phyloP scores from a whole-genome alignment of 2,329 filamentous ascomycete genomes.

The Colletotrichum sp. region DNA sequence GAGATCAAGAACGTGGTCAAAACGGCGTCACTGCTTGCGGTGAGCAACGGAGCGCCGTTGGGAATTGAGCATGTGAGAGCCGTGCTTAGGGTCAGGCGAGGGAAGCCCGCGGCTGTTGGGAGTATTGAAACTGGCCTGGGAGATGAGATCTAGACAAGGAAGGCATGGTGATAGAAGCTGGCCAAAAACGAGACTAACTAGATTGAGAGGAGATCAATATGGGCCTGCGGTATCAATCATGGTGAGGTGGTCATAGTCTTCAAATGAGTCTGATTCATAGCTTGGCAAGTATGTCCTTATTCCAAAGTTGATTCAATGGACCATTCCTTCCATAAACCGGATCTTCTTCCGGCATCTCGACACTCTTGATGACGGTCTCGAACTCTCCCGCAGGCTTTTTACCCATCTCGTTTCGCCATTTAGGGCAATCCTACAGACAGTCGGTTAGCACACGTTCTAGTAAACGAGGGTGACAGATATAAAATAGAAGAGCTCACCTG shows the following conservation, averaged over 20 bases:
- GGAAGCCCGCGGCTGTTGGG: not conserved
- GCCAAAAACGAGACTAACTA: not conserved
- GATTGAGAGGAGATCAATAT: not conserved
- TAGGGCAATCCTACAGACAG: not conserved
- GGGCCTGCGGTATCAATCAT: rapidly evolving
- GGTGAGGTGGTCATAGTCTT: rapidly evolving
- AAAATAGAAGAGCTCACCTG: rapidly evolving
- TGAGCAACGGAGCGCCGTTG: not conserved
- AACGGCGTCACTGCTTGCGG: not conserved
- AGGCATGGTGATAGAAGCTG: not conserved
- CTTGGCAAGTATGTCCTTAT: not conserved
- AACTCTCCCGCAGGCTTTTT: not conserved
- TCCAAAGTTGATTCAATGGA: not conserved
- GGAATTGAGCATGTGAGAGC: not conserved
- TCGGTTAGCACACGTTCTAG: not conserved
- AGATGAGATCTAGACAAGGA: rapidly evolving
- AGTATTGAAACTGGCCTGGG: rapidly evolving
- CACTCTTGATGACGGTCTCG: not conserved
- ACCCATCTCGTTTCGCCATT: not conserved
- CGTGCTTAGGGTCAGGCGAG: not conserved
- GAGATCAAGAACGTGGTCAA: not conserved
- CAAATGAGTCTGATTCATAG: not conserved
- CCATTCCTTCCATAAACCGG: not conserved
- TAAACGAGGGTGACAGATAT: rapidly evolving
- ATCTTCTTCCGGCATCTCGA: not conserved